Evolutionary conservation across 768 basidiomycete species (phyloP).

Genomic region (Tricholoma hemisulphureum): DNA sequence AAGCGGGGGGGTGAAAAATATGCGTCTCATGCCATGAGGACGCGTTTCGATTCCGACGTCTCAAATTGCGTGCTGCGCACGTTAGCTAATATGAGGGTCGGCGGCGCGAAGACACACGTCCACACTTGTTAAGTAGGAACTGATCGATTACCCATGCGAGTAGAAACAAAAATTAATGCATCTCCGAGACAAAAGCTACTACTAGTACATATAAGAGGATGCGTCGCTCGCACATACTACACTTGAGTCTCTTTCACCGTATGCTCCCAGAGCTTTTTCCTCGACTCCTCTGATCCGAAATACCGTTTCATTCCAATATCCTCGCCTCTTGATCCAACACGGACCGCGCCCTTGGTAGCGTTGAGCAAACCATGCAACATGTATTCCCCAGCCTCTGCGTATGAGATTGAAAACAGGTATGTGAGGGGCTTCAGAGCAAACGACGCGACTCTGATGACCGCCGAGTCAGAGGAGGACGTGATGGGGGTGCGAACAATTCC

Average conservation of each 20-base stretch:
- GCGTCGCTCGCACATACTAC: too few relatives aligned
- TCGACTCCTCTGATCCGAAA: slow-evolving; percentile 38
- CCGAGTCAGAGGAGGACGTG: slow-evolving; percentile 25
- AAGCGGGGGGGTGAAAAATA: background rate
- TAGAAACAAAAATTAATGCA: too few relatives aligned
- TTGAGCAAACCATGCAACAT: slow-evolving; percentile 34
- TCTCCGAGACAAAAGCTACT: too few relatives aligned
- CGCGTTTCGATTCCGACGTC: too few relatives aligned
- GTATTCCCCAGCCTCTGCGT: slow-evolving; percentile 33
- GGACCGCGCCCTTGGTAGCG: slow-evolving; percentile 25
- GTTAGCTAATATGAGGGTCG: too few relatives aligned
- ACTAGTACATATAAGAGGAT: too few relatives aligned
- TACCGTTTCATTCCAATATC: too few relatives aligned
- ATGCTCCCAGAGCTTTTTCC: slow-evolving; percentile 38
- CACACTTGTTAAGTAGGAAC: too few relatives aligned
- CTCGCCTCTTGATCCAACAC: slow-evolving; percentile 32
- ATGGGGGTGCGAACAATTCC: slow-evolving; percentile 38
- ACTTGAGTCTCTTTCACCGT: slow-evolving; percentile 17
- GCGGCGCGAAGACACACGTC: too few relatives aligned
- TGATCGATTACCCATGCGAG: too few relatives aligned
- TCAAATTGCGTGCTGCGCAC: too few relatives aligned
- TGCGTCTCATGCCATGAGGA: too few relatives aligned
- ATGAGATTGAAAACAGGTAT: slow-evolving; percentile 23
- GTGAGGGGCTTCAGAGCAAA: slow-evolving; percentile 18
- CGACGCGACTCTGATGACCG: slow-evolving; percentile 18